These are phyloP conservation scores for Pueraria montana DNA, from an alignment of 306 rosid species.

Conservation along the genomic window DNA sequence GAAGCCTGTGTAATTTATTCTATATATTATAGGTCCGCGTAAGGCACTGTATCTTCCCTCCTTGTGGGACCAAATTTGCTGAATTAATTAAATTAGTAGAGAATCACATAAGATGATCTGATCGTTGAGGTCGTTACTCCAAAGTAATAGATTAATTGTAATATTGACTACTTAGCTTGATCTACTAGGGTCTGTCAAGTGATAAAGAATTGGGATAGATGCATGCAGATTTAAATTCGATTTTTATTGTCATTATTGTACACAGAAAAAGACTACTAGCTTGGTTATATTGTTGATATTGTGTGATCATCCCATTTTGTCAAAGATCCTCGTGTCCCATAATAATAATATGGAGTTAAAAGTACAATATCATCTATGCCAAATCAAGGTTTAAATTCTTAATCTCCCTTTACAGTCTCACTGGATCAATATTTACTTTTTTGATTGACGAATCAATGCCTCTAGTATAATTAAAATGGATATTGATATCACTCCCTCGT, in stretches of 20 bases:
- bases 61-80: conserved; percentile 36
- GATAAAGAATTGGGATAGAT: too few species aligned
- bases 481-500: not conserved
- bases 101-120: not conserved
- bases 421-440: not conserved
- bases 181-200: too few species aligned
- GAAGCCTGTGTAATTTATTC: too few species aligned
- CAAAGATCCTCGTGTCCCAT: not conserved
- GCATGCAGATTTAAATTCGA: too few species aligned
- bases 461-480: not conserved
- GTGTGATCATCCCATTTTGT: not conserved
- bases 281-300: not conserved
- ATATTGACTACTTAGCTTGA: too few species aligned
- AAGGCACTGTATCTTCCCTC: conserved; percentile 12
- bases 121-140: conserved; percentile 29
- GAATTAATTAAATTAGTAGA: not conserved
- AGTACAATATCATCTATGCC: conserved; percentile 3
- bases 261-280: not conserved
- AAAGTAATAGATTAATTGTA: not conserved
- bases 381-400: conserved; percentile 14
- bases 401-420: not conserved
- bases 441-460: conserved; percentile 22
- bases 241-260: too few species aligned
- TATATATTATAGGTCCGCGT: conserved; percentile 41
- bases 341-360: not conserved